phyloP scores from a whole-genome alignment of 169 alveolate species.

The Plasmodium blacklocki region DNA sequence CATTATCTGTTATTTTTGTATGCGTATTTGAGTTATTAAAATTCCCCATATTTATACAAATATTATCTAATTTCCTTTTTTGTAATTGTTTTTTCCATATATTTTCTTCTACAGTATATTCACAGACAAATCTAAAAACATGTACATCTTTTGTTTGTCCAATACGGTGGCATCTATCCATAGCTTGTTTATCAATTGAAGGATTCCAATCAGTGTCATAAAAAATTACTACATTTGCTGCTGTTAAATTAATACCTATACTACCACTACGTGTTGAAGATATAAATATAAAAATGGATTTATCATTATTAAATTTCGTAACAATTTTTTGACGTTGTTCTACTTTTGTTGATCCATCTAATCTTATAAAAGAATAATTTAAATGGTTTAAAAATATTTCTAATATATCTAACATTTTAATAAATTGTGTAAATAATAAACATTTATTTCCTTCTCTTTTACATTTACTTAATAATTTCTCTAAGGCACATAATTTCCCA shows the following conservation, averaged over 20 bases:
- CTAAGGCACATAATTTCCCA: slow-evolving; percentile 94
- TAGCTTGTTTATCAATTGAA: slow-evolving; percentile 99
- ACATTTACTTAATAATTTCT: slow-evolving; percentile 90
- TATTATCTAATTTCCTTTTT: slow-evolving; percentile 96
- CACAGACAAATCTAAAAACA: slow-evolving; percentile 96
- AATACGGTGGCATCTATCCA: slow-evolving; percentile 99
- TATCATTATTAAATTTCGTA: slow-evolving; percentile 95
- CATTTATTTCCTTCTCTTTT: slow-evolving; percentile 95
- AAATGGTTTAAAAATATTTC: slow-evolving; percentile 95
- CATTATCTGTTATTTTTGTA: not conserved
- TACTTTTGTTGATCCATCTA: slow-evolving; percentile 98
- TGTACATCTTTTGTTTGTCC: slow-evolving; percentile 98
- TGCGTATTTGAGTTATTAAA: slow-evolving; percentile 78
- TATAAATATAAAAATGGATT: slow-evolving; percentile 95
- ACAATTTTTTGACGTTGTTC: slow-evolving; percentile 97
- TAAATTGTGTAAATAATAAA: slow-evolving; percentile 97
- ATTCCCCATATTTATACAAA: slow-evolving; percentile 97
- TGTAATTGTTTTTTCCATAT: slow-evolving; percentile 96
- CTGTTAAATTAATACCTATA: slow-evolving; percentile 97
- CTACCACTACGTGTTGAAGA: slow-evolving; percentile 99
- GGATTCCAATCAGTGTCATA: slow-evolving; percentile 99
- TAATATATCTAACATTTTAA: slow-evolving; percentile 97
- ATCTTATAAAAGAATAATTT: slow-evolving; percentile 96
- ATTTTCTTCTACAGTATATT: slow-evolving; percentile 98
- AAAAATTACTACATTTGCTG: slow-evolving; percentile 98